Base-by-base conservation (phyloP, 257 asterid genomes). In the Petrea volubilis region DNA sequence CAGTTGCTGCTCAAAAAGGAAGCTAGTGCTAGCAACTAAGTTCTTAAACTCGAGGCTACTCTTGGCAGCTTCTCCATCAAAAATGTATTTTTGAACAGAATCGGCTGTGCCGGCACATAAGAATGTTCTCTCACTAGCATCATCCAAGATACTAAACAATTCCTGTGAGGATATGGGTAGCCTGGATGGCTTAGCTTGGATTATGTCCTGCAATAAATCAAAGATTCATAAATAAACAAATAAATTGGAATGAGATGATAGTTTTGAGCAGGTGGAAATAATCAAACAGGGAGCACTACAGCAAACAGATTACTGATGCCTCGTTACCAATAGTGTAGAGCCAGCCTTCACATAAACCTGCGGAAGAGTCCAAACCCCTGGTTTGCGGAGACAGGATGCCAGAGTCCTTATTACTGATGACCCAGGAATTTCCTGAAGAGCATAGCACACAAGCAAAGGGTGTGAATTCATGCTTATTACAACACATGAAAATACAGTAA, bases 91-190 rank as follows among this genome's bases (percentile, higher is more conserved):
- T 44, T 80, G 89, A 74, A 90, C 69, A 6, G 88, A 74, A 70
- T 90, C 93, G 4, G 92, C 90, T 20, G 85, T 78, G 25, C 97
- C 97, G 62, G 92, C 93, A 78, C 87, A 80, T 75, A 88, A 77
- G 77, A 90, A 90, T 57, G 93, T 90, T 64, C 80, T 80, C 80
- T 90, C 97, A 74, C 96, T 86, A 60, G 97, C 90, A 68, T 75
- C 86, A 72, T 90, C 91, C 77, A 90, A 93, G 75, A 90, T 68
- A 52, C 81, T 51, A 63, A 90, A 85, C 44, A 90, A 69, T 49
- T 90, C 96, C 24, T 63, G 72, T 1, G 97, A 84, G 60, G 88
- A 75, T 57, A 84, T 73, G 38, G 88, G 92, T 60, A 81, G 76
- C 73, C 81, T 80, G 70, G 96, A 66, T 36, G 84, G 80, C 73